Percentiles rank a stretch among this genome's conserved stretches.
Conservation (phyloP, 257 asterid genomes). For the Solanum pennellii region DNA sequence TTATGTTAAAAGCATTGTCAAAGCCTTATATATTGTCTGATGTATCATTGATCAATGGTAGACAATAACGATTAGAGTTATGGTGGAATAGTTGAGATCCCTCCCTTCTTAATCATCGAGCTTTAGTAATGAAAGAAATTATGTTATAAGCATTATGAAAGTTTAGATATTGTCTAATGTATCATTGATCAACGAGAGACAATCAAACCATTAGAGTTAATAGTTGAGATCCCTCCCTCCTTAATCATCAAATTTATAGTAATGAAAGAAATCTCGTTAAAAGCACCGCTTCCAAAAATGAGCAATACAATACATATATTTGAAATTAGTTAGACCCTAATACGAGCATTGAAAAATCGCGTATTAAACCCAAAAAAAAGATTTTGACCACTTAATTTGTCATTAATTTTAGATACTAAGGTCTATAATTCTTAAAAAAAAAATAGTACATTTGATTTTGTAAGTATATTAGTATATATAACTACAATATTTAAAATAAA, state of each 20-base stretch:
- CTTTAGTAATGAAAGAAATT: too few relatives aligned
- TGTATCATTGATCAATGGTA: neutral
- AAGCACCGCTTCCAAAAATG: too few relatives aligned
- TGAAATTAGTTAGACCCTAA: neutral
- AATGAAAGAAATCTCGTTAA: too few relatives aligned
- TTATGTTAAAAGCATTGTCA: too few relatives aligned
- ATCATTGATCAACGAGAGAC: neutral
- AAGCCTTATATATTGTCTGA: neutral
- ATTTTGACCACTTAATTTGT: neutral
- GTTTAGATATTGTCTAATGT: neutral
- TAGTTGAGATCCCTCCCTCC: neutral
- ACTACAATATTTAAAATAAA: too few relatives aligned
- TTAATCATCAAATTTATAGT: neutral
- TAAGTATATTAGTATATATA: too few relatives aligned
- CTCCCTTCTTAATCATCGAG: neutral
- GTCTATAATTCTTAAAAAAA: accelerated
- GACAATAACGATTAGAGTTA: neutral
- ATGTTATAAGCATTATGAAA: too few relatives aligned
- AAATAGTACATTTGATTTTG: too few relatives aligned
- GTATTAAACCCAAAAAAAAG: accelerated
- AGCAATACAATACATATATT: neutral
- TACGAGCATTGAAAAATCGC: too few relatives aligned
- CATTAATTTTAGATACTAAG: neutral
- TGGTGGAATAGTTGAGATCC: neutral
- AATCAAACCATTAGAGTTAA: neutral